These are phyloP conservation scores for Tulasnella sp. DNA, from an alignment of 768 basidiomycete genomes.

Conservation along the genomic window DNA sequence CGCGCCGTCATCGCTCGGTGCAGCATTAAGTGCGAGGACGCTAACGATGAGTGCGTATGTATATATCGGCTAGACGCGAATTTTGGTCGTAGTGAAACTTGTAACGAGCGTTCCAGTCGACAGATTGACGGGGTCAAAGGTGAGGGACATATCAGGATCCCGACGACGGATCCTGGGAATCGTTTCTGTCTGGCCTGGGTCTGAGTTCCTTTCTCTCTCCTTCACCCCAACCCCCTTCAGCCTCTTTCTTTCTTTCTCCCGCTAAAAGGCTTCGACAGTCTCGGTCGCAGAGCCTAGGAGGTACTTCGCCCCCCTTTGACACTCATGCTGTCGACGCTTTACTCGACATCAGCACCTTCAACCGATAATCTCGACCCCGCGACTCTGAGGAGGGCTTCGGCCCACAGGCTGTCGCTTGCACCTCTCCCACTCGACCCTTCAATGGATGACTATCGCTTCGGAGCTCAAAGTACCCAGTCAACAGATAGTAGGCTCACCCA, in stretches of 20 bases:
- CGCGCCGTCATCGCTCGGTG: not conserved
- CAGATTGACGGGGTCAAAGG: not conserved
- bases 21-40: not conserved
- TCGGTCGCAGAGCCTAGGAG: not conserved
- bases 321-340: not conserved
- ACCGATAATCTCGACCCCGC: conserved; percentile 7
- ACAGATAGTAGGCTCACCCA: not conserved
- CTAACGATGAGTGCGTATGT: not conserved
- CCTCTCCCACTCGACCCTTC: not conserved
- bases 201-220: conserved; percentile 1
- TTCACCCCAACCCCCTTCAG: not conserved
- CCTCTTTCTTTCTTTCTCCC: not conserved
- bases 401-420: conserved; percentile 8
- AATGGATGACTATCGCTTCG: conserved; percentile 11
- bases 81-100: not conserved
- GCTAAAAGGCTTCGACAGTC: not conserved
- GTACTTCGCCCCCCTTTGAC: not conserved
- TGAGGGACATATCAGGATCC: not conserved
- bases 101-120: not conserved
- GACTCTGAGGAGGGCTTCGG: conserved; percentile 9
- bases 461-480: not conserved
- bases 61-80: not conserved
- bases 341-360: not conserved
- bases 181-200: not conserved
- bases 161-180: conserved; percentile 1